Conservation (phyloP, 768 basidiomycete species). For the Collybia sp. region DNA sequence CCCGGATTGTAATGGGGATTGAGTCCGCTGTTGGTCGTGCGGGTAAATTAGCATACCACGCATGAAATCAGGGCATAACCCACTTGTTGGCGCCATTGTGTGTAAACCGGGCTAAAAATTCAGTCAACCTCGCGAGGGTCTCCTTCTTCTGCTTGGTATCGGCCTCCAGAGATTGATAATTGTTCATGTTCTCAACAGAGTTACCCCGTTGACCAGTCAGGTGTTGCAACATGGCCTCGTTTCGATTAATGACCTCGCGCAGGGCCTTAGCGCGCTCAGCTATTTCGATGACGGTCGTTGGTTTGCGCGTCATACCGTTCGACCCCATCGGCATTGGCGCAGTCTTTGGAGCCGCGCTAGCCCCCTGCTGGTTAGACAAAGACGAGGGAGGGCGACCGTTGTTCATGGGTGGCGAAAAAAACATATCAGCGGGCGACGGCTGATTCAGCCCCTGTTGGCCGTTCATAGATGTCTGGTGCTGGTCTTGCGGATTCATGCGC, state of each 20-base stretch:
- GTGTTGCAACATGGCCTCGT: slow-evolving; percentile 8
- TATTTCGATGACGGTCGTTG: slow-evolving; percentile 8
- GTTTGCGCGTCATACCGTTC: neutral
- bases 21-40: slow-evolving; percentile 6
- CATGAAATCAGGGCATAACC: slow-evolving; percentile 8
- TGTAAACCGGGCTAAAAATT: slow-evolving; percentile 13
- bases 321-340: slow-evolving; percentile 4
- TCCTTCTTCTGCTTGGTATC: slow-evolving; percentile 35
- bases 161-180: slow-evolving; percentile 9
- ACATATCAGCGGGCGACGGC: neutral
- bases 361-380: neutral
- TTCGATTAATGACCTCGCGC: slow-evolving; percentile 3
- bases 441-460: neutral
- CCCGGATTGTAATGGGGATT: slow-evolving; percentile 17
- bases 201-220: slow-evolving; percentile 5
- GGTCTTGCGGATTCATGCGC: neutral
- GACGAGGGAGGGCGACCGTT: neutral
- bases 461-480: too few relatives aligned
- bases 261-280: slow-evolving; percentile 8
- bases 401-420: neutral
- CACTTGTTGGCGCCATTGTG: slow-evolving; percentile 27
- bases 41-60: neutral
- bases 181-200: slow-evolving; percentile 15
- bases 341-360: slow-evolving; percentile 7
- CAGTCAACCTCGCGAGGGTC: slow-evolving; percentile 27